Conservation (phyloP, 306 rosid species). For the Citrullus amarus region DNA sequence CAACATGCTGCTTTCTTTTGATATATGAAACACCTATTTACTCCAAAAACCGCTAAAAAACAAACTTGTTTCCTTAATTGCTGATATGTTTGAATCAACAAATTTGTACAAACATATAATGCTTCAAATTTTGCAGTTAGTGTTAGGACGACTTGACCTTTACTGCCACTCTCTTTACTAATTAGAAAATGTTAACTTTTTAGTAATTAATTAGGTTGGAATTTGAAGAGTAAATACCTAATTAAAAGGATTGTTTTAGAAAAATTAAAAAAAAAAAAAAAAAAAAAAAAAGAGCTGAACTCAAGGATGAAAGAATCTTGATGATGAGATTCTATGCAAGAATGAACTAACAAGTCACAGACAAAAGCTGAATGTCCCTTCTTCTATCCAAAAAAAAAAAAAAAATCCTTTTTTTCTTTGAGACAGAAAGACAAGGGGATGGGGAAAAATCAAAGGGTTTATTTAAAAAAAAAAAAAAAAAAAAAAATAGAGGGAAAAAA, state of each 20-base stretch:
- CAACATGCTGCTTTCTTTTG: neutral
- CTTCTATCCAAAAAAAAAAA: neutral
- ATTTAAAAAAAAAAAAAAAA: neutral
- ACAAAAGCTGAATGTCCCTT: constrained; percentile 28
- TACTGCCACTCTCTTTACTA: neutral
- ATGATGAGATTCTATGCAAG: constrained; percentile 13
- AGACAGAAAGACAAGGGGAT: neutral
- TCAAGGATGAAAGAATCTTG: constrained; percentile 13
- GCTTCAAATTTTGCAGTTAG: neutral
- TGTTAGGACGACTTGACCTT: neutral
- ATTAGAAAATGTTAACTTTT: neutral
- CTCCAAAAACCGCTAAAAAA: neutral
- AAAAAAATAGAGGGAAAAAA: neutral
- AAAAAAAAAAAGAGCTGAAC: neutral
- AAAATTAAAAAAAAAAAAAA: neutral
- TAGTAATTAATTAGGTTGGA: neutral
- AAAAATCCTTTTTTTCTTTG: neutral
- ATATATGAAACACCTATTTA: neutral
- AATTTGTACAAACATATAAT: neutral
- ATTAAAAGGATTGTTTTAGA: neutral
- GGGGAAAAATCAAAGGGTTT: neutral
- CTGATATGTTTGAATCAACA: neutral
- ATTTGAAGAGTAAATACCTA: neutral
- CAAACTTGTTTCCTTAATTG: constrained; percentile 6
- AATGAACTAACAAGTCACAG: constrained; percentile 23